Evolutionary conservation across 106 monocot species (phyloP).

Genomic region (Acanthochlamys bracteata): DNA sequence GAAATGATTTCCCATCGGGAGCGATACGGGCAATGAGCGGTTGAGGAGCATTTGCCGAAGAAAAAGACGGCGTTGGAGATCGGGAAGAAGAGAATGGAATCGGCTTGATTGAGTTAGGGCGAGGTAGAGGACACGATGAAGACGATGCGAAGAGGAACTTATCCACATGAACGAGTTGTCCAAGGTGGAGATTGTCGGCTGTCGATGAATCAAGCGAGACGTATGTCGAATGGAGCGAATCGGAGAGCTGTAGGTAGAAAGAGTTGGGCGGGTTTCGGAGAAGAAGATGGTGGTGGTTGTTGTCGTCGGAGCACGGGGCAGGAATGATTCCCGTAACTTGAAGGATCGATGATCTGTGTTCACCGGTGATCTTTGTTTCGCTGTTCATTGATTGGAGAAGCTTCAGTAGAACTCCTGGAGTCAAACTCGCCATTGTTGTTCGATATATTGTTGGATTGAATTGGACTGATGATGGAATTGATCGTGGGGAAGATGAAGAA

Average conservation of each 20-base stretch:
- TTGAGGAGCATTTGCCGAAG: slow-evolving; percentile 15
- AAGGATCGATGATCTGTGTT: slow-evolving; percentile 76
- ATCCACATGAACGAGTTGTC: slow-evolving; percentile 73
- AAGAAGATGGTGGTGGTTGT: slow-evolving; percentile 29
- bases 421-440: slow-evolving; percentile 51
- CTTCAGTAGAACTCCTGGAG: slow-evolving; percentile 81
- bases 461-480: neutral
- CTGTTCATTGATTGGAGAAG: slow-evolving; percentile 92
- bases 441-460: neutral
- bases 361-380: slow-evolving; percentile 35
- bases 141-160: slow-evolving; percentile 40
- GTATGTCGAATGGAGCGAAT: slow-evolving; percentile 85
- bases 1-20: slow-evolving; percentile 29
- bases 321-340: slow-evolving; percentile 83
- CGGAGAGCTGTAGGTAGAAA: slow-evolving; percentile 93
- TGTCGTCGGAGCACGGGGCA: slow-evolving; percentile 31
- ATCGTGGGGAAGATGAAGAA: neutral
- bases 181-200: slow-evolving; percentile 55
- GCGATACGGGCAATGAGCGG: slow-evolving; percentile 42
- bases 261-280: slow-evolving; percentile 29
- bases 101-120: slow-evolving; percentile 13
- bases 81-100: neutral
- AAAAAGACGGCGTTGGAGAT: neutral
- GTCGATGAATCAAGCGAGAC: slow-evolving; percentile 60
- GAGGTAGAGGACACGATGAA: slow-evolving; percentile 40